phyloP scores from a whole-genome alignment of 768 basidiomycete genomes.

The Mycena metata region DNA sequence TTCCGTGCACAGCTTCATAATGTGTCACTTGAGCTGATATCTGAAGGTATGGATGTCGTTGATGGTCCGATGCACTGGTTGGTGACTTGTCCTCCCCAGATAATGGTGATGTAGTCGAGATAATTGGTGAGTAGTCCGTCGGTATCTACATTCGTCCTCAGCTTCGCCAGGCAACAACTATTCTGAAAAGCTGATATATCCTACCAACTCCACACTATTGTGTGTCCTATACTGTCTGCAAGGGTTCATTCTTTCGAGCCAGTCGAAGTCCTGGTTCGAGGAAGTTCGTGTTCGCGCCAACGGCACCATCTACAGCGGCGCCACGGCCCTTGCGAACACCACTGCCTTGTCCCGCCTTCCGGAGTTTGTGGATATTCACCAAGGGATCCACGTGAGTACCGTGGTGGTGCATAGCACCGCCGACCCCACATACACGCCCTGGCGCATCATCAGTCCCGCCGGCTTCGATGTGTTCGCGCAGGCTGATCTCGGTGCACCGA shows the following conservation, averaged over 20 bases:
- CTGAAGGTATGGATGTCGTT: no score
- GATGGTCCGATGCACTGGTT: no score
- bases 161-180: constrained; percentile 7
- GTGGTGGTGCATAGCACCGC: constrained; percentile 2
- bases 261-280: no score
- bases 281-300: constrained; percentile 6
- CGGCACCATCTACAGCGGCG: constrained; percentile 10
- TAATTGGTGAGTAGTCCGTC: background rate
- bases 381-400: background rate
- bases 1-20: background rate
- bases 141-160: constrained; percentile 1
- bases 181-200: constrained; percentile 7
- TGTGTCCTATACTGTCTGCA: background rate
- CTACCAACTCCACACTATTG: constrained; percentile 2
- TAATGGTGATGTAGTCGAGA: background rate
- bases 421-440: background rate
- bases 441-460: constrained; percentile 6
- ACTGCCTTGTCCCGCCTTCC: background rate
- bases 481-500: constrained; percentile 1
- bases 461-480: constrained; percentile 10
- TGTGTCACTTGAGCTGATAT: background rate
- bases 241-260: background rate
- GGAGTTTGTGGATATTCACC: no score
- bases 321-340: constrained; percentile 5
- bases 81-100: background rate